Evolutionary conservation across 441 rosid species (phyloP).

Genomic region (Pelargonium australe): DNA sequence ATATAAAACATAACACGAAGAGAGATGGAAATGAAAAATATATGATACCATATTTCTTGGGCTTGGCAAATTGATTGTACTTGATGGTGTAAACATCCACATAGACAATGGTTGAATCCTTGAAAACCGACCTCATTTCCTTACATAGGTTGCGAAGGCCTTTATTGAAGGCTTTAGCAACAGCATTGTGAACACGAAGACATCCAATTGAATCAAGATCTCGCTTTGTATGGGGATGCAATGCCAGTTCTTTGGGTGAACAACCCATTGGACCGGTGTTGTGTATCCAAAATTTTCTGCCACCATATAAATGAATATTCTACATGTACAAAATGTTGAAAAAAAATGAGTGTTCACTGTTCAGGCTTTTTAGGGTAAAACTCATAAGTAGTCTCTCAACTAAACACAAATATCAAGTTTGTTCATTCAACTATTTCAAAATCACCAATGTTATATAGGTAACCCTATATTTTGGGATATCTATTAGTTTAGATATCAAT

Average conservation of each 20-base stretch:
- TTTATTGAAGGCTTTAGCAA: constrained; percentile 32
- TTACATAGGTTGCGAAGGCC: constrained; percentile 24
- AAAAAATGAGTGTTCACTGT: too few relatives aligned
- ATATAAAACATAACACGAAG: neutral
- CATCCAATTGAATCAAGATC: constrained; percentile 38
- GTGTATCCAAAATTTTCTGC: constrained; percentile 45
- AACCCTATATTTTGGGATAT: too few relatives aligned
- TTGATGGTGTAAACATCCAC: constrained; percentile 32
- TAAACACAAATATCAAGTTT: neutral
- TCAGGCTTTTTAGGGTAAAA: too few relatives aligned
- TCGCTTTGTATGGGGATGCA: constrained; percentile 24
- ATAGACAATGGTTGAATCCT: constrained; percentile 29
- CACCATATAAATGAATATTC: constrained; percentile 36
- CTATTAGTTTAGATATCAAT: too few relatives aligned
- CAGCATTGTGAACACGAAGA: constrained; percentile 33
- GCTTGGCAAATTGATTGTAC: constrained; percentile 18
- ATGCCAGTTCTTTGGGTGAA: constrained; percentile 34
- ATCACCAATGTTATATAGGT: too few relatives aligned
- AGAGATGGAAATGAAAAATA: neutral
- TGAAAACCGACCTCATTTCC: constrained; percentile 26
- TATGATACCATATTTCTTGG: constrained; percentile 19
- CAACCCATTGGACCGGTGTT: constrained; percentile 43
- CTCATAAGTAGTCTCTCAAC: neutral
- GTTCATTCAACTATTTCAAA: neutral
- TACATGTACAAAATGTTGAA: constrained; percentile 2